These are phyloP conservation scores for Ustilago cynodontis DNA, from an alignment of 1,284 basidiomycete genomes.

Conservation along the genomic window DNA sequence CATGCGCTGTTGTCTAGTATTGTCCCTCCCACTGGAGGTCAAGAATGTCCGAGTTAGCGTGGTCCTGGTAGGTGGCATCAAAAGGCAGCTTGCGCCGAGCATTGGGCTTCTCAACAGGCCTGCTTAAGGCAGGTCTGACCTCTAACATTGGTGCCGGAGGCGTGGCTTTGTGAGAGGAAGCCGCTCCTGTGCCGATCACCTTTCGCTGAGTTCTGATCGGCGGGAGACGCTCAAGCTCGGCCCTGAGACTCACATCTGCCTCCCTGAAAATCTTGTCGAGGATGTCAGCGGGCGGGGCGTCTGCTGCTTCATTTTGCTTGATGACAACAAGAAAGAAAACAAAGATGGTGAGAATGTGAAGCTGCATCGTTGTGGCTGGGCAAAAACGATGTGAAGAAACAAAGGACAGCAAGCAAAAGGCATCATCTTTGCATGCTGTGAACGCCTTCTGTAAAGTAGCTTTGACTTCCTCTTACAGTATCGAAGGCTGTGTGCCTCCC, in stretches of 20 bases:
- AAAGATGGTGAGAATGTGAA: not conserved
- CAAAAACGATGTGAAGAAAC: not conserved
- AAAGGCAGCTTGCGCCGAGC: not conserved
- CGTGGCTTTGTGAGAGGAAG: not conserved
- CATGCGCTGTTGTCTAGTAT: no score
- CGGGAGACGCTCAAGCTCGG: not conserved
- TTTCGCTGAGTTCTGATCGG: not conserved
- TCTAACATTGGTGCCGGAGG: not conserved
- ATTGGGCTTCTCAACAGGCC: not conserved
- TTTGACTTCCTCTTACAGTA: no score
- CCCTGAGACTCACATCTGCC: not conserved
- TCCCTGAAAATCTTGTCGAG: not conserved
- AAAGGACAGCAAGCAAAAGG: not conserved
- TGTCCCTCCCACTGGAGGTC: not conserved
- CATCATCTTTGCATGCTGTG: not conserved
- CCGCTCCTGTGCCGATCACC: not conserved
- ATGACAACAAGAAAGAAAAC: not conserved
- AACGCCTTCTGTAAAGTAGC: no score
- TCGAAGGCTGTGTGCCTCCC: no score
- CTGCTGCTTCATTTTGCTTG: not conserved
- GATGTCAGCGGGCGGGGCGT: not conserved
- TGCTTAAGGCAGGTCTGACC: not conserved
- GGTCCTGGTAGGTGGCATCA: not conserved
- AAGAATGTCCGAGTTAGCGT: not conserved
- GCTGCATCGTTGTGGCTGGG: slow-evolving; percentile 2